phyloP scores from a whole-genome alignment of 2,329 filamentous ascomycete species.

The Epichloe scottii region DNA sequence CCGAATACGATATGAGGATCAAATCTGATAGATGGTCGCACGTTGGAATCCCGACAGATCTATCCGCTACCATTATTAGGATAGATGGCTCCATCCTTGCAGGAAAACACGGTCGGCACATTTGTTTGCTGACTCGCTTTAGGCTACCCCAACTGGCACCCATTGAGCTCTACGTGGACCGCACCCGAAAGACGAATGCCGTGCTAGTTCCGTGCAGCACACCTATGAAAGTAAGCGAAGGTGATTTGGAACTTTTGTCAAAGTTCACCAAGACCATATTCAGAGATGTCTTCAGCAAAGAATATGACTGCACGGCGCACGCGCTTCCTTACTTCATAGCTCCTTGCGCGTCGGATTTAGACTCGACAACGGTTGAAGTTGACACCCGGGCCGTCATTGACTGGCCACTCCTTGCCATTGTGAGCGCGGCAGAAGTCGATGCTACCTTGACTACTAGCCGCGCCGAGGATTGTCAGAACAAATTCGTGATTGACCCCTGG shows the following conservation, averaged over 20 bases:
- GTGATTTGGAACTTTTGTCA: slow-evolving; percentile 44
- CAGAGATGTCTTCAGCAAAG: slow-evolving; percentile 79
- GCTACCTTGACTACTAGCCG: background rate
- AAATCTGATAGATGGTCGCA: slow-evolving; percentile 67
- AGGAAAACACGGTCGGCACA: slow-evolving; percentile 44
- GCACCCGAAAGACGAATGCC: slow-evolving; percentile 46
- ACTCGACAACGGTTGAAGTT: background rate
- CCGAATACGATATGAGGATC: slow-evolving; percentile 61
- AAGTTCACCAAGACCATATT: slow-evolving; percentile 67
- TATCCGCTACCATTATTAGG: slow-evolving; percentile 51
- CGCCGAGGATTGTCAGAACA: slow-evolving; percentile 29
- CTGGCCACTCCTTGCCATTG: slow-evolving; percentile 41
- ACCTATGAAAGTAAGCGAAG: slow-evolving; percentile 30
- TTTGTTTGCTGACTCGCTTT: slow-evolving; percentile 60
- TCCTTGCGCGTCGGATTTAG: slow-evolving; percentile 29
- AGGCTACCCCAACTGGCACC: slow-evolving; percentile 49
- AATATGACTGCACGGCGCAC: slow-evolving; percentile 49
- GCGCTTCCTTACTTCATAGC: slow-evolving; percentile 77
- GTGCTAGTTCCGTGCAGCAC: slow-evolving; percentile 31
- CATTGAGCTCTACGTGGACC: slow-evolving; percentile 62
- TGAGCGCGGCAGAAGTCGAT: slow-evolving; percentile 18
- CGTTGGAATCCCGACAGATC: slow-evolving; percentile 26
- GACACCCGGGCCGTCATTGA: slow-evolving; percentile 32
- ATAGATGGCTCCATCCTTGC: slow-evolving; percentile 45
- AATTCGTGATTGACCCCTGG: slow-evolving; percentile 43